Evolutionary conservation across 208 protist genomes (phyloP).

Genomic region (Trypanosoma mega): DNA sequence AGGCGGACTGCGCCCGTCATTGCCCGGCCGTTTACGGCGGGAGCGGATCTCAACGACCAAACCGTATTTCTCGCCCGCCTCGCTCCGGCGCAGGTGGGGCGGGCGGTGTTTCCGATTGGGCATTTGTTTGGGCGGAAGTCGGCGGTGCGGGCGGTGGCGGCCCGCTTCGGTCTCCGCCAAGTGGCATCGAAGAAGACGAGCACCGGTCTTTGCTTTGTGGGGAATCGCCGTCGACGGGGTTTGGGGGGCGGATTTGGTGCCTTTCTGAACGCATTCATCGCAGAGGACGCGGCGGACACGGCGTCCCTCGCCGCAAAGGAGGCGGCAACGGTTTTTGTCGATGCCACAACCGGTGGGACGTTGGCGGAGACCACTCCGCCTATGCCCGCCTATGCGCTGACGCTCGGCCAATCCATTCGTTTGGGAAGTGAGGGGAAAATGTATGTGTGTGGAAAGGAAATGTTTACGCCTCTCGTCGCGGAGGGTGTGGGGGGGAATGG

Average conservation of each 20-base stretch:
- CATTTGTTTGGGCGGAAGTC: constrained; percentile 65
- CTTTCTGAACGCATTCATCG: constrained; percentile 70
- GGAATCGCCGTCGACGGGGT: constrained; percentile 13
- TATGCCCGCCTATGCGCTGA: constrained; percentile 72
- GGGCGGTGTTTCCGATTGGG: constrained; percentile 69
- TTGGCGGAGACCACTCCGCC: too few species aligned
- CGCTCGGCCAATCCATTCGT: constrained; percentile 63
- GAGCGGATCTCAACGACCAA: constrained; percentile 75
- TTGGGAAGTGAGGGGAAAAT: background rate
- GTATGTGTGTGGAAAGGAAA: constrained; percentile 63
- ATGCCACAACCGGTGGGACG: constrained; percentile 29
- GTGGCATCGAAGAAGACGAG: constrained; percentile 62
- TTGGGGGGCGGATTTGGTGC: constrained; percentile 31
- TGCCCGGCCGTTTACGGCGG: constrained; percentile 49
- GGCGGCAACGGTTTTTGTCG: constrained; percentile 43
- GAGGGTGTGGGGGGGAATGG: background rate
- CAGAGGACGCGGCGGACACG: background rate
- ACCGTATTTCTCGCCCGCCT: constrained; percentile 68
- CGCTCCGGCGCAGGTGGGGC: constrained; percentile 19
- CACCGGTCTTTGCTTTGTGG: constrained; percentile 83
- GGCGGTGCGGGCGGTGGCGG: constrained; percentile 53
- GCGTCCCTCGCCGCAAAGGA: background rate
- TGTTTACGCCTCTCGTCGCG: constrained; percentile 10
- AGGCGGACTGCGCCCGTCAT: constrained; percentile 28
- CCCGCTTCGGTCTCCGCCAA: constrained; percentile 25